These are phyloP conservation scores for Eruca vesicaria DNA, from an alignment of 441 rosid species.

Conservation along the genomic window DNA sequence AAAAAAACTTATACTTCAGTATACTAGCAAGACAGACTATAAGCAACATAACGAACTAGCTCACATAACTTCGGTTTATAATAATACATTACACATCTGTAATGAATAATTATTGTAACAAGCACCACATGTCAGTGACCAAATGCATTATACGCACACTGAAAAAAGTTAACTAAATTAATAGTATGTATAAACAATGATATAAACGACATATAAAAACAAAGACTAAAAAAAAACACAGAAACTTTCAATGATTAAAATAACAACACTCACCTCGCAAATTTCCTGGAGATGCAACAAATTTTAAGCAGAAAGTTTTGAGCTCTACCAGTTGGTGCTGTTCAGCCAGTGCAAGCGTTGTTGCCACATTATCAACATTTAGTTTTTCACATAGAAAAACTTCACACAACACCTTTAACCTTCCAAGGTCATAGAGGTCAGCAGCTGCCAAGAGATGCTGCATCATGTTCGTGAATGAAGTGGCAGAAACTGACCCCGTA, in stretches of 20 bases:
- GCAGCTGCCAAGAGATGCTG: slow-evolving; percentile 88
- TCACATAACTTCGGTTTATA: background rate
- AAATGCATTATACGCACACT: background rate
- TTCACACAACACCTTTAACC: slow-evolving; percentile 72
- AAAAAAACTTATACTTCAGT: slow-evolving; percentile 10
- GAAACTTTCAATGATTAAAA: slow-evolving; percentile 35
- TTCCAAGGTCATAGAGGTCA: slow-evolving; percentile 78
- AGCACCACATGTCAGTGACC: background rate
- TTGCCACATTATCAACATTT: slow-evolving; percentile 69
- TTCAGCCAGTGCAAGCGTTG: slow-evolving; percentile 89
- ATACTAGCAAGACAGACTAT: slow-evolving; percentile 19
- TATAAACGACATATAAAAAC: slow-evolving; percentile 11
- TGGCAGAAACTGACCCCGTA: slow-evolving; percentile 55
- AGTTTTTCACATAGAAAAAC: slow-evolving; percentile 75
- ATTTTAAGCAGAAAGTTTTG: slow-evolving; percentile 77
- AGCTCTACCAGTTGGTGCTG: slow-evolving; percentile 79
- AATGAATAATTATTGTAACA: background rate
- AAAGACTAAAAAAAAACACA: slow-evolving; percentile 25
- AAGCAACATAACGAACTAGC: background rate
- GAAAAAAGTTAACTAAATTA: background rate
- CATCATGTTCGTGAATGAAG: slow-evolving; percentile 66
- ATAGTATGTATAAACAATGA: background rate
- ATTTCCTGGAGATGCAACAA: slow-evolving; percentile 68
- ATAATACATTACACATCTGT: background rate
- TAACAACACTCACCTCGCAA: slow-evolving; percentile 71